Evolutionary conservation across 2,329 filamentous ascomycete species (phyloP).

Genomic region (Botrytis sinoallii): DNA sequence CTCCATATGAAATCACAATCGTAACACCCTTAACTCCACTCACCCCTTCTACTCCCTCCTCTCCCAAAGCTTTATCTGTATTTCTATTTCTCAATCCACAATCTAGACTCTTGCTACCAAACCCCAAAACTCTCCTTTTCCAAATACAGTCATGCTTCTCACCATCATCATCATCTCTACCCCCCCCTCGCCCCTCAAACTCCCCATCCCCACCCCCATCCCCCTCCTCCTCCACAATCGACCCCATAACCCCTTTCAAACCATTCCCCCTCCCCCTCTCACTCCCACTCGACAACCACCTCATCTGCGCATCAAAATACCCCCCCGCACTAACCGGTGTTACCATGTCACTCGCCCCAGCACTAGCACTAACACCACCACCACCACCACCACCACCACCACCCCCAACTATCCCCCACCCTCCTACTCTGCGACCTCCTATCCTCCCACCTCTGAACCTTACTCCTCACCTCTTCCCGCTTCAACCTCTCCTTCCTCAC

Average conservation of each 20-base stretch:
- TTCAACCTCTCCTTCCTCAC: too few relatives aligned
- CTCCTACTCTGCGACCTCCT: neutral
- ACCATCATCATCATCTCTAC: neutral
- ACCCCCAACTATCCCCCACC: neutral
- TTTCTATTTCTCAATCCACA: neutral
- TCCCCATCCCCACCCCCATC: neutral
- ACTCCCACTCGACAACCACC: neutral
- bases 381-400: too few relatives aligned
- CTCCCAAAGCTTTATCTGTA: too few relatives aligned
- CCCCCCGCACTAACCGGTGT: neutral
- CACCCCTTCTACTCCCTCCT: neutral
- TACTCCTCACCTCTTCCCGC: neutral
- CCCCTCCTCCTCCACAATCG: neutral
- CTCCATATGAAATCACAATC: constrained; percentile 29
- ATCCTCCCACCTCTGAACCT: neutral
- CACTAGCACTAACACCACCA: neutral
- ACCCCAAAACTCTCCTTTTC: constrained; percentile 26
- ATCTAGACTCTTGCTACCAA: neutral
- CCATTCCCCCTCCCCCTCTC: neutral
- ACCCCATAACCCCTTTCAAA: neutral
- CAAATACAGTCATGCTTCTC: constrained; percentile 30
- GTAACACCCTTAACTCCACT: constrained; percentile 29
- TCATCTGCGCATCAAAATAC: constrained; percentile 6
- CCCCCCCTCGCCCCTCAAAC: too few relatives aligned
- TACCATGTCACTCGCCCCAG: neutral